A percentile compares a stretch with the other conserved stretches of the same genome.
phyloP scores from a whole-genome alignment of 1,284 basidiomycete species.

The Trichosporon faecale region DNA sequence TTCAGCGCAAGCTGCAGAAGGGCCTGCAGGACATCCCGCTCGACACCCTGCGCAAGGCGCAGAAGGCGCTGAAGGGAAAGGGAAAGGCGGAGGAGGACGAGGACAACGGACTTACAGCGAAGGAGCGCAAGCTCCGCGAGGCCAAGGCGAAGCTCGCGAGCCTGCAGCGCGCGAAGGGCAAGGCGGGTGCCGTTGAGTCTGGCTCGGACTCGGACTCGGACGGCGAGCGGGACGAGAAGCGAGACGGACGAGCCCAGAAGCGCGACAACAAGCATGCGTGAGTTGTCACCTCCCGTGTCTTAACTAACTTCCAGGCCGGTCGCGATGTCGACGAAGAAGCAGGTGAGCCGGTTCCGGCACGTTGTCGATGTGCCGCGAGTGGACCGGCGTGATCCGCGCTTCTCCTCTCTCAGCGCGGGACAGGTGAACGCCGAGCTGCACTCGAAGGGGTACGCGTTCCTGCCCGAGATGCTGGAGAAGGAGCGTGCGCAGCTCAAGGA shows the following conservation, averaged over 20 bases:
- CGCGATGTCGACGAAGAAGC: constrained; percentile 80
- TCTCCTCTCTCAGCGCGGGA: constrained; percentile 69
- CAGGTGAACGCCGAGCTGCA: constrained; percentile 68
- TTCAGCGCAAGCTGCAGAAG: constrained; percentile 19
- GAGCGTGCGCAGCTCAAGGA: constrained; percentile 69
- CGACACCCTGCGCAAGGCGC: constrained; percentile 53
- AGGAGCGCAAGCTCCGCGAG: constrained; percentile 30
- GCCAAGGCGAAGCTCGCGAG: constrained; percentile 42
- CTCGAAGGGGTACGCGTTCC: constrained; percentile 71
- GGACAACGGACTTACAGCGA: background rate
- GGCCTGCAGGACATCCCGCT: constrained; percentile 34
- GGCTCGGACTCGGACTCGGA: constrained; percentile 25
- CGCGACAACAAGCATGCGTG: constrained; percentile 85
- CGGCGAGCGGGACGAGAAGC: constrained; percentile 35
- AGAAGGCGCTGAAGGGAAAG: constrained; percentile 22
- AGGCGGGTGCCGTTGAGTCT: constrained; percentile 27
- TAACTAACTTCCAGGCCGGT: constrained; percentile 60
- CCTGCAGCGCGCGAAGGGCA: constrained; percentile 45
- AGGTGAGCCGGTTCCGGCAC: constrained; percentile 72
- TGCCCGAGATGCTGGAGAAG: constrained; percentile 63
- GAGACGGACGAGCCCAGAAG: constrained; percentile 57
- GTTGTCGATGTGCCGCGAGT: constrained; percentile 68
- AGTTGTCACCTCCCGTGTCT: constrained; percentile 45
- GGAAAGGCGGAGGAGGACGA: constrained; percentile 28
- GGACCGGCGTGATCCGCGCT: constrained; percentile 83